A percentile compares a stretch with the other conserved stretches of the same genome.
phyloP scores from a whole-genome alignment of 345 rosid species.

The Salix purpurea region DNA sequence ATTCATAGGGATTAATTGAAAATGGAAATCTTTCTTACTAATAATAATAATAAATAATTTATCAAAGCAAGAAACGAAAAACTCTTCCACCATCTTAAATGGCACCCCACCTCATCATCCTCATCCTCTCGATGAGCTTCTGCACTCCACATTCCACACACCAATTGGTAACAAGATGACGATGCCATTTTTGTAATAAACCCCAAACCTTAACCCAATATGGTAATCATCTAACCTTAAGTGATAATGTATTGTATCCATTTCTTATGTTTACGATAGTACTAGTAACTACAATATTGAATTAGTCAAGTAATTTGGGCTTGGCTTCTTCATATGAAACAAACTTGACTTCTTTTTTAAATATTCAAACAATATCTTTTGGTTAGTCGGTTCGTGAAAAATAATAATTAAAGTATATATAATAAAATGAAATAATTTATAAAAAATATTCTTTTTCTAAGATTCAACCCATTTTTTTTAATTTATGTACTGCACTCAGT shows the following conservation, averaged over 20 bases:
- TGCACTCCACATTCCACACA: neutral
- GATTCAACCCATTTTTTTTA: too few relatives aligned
- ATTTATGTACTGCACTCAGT: too few relatives aligned
- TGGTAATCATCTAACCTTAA: too few relatives aligned
- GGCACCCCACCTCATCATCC: neutral
- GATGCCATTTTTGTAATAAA: neutral
- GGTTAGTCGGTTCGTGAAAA: too few relatives aligned
- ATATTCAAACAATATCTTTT: too few relatives aligned
- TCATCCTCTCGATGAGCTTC: neutral
- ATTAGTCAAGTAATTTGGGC: neutral
- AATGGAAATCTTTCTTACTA: neutral
- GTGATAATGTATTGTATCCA: too few relatives aligned
- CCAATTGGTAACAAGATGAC: neutral
- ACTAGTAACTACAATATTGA: neutral
- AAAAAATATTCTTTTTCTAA: too few relatives aligned
- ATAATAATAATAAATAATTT: neutral
- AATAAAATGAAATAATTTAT: too few relatives aligned
- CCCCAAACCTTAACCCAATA: neutral
- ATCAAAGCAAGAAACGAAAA: too few relatives aligned
- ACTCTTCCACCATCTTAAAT: neutral
- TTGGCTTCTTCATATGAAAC: too few relatives aligned
- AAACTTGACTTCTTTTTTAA: too few relatives aligned
- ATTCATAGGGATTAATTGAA: conserved; percentile 6
- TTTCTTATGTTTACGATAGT: neutral
- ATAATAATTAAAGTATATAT: too few relatives aligned